Conservation (phyloP, 805 yeast species). For the Metschnikowia sp. region DNA sequence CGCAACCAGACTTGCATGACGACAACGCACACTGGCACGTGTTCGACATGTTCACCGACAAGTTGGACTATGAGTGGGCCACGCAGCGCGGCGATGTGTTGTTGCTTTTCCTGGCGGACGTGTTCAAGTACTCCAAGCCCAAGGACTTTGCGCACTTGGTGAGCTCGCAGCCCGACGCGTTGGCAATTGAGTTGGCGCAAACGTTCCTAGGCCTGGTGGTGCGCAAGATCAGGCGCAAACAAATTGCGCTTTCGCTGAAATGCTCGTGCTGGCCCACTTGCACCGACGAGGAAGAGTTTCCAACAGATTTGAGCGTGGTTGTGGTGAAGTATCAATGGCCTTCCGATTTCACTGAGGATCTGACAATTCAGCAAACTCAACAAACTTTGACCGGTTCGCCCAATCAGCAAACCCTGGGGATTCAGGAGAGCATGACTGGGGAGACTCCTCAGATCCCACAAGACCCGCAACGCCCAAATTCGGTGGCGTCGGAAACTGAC, state of each 20-base stretch:
- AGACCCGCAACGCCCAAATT: too few relatives aligned
- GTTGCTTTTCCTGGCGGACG: conserved; percentile 2
- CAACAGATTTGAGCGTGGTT: conserved; percentile 5
- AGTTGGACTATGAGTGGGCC: background rate
- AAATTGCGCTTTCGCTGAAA: background rate
- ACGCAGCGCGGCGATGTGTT: background rate
- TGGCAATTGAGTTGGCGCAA: background rate
- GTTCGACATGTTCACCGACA: background rate
- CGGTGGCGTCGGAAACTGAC: too few relatives aligned
- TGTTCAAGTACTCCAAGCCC: background rate
- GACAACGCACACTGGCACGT: background rate
- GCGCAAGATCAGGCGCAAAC: background rate
- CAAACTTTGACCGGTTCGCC: too few relatives aligned
- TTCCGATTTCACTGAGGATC: too few relatives aligned
- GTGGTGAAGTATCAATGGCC: conserved; percentile 1
- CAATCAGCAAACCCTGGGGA: too few relatives aligned
- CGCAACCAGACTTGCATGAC: too few relatives aligned
- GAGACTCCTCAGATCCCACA: too few relatives aligned
- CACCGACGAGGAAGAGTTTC: background rate
- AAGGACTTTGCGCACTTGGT: background rate
- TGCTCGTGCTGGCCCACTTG: background rate
- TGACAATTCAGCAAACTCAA: too few relatives aligned
- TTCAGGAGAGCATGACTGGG: too few relatives aligned
- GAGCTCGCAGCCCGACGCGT: background rate
- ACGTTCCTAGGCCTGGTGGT: background rate